Base-by-base conservation (phyloP, 495 filamentous ascomycete species). In the Terfezia boudieri region DNA sequence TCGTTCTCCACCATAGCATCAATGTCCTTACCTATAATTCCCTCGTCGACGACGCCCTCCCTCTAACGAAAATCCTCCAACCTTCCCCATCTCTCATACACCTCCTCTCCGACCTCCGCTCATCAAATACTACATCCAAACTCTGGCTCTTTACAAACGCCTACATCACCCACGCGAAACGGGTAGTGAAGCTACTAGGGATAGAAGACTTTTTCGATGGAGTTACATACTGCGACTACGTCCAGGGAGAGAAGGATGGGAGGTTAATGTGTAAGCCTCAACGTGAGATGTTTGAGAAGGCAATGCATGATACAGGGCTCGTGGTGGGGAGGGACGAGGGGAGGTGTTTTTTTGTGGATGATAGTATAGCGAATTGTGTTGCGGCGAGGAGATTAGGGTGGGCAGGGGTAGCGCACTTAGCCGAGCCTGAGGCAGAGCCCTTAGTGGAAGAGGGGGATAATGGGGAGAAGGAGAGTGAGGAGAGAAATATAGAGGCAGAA, bases 81-180 rank as follows among this genome's bases (percentile, higher is more conserved):
- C 84, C 84, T 0, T 78, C 93, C 58, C 75, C 78, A 1, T 70
- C 77, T 53, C 73, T 99, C 52, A 80, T 85, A 49, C 70, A 75
- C 61, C 65, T 99, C 51, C 76, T 99, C 26, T 69, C 76, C 63
- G 82, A 86, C 56, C 75, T 96, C 54, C 84, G 94, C 67, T 76
- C 60, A 51, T 71, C 55, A 51, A 69, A 60, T 58, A 94, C 90
- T 61, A 83, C 94, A 58, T 32, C 26, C 26, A 83, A 80, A 63
- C 69, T 84, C 17, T 96, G 92, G 92, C 75, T 99, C 3, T 78
- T 99, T 56, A 99, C 92, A 0, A 99, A 99, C 63, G 92, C 92
- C 41, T 93, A 95, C 62, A 68, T 93, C 58, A 96, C 72, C 48
- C 92, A 99, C 62, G 92, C 76, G 7, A 78, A 75, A 58, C 69